These are phyloP conservation scores for Gossypium davidsonii DNA, from an alignment of 441 rosid species.

Conservation along the genomic window DNA sequence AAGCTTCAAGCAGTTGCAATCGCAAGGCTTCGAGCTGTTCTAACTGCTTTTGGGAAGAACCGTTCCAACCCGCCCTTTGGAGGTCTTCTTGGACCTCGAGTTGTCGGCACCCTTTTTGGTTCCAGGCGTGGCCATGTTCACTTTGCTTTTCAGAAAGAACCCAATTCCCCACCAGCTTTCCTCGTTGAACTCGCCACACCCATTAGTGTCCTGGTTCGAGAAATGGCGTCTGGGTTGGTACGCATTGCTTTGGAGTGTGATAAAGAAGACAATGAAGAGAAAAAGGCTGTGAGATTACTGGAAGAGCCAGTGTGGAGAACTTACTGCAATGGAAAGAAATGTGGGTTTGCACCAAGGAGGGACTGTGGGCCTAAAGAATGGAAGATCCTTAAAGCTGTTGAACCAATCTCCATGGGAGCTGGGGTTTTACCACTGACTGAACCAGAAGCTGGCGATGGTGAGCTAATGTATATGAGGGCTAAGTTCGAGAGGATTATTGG, in stretches of 20 bases:
- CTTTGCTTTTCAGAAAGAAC: slow-evolving; percentile 76
- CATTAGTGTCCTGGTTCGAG: slow-evolving; percentile 68
- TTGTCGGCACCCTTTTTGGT: slow-evolving; percentile 87
- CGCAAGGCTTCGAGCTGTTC: slow-evolving; percentile 71
- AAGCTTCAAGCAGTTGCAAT: slow-evolving; percentile 69
- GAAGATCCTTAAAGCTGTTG: slow-evolving; percentile 71
- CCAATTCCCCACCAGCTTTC: slow-evolving; percentile 73
- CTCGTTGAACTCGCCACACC: slow-evolving; percentile 84
- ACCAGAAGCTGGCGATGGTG: slow-evolving; percentile 41
- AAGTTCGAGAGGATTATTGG: slow-evolving; percentile 89
- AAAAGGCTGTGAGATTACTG: slow-evolving; percentile 46
- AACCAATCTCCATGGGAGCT: slow-evolving; percentile 95
- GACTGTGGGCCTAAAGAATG: slow-evolving; percentile 68
- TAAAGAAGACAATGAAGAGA: slow-evolving; percentile 43
- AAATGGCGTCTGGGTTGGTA: slow-evolving; percentile 94
- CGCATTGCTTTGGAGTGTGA: slow-evolving; percentile 89
- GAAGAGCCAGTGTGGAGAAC: slow-evolving; percentile 92
- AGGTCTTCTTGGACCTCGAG: slow-evolving; percentile 44
- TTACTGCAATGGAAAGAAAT: slow-evolving; percentile 79
- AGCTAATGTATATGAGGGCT: slow-evolving; percentile 91
- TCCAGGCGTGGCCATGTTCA: slow-evolving; percentile 84
- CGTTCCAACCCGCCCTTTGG: slow-evolving; percentile 36
- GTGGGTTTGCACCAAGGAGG: slow-evolving; percentile 74
- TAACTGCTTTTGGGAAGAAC: slow-evolving; percentile 49
- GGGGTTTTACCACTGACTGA: slow-evolving; percentile 70